A percentile compares a stretch with the other conserved stretches of the same genome.
These are phyloP conservation scores for Fusarium torreyae DNA, from an alignment of 2,329 filamentous ascomycete species.

Conservation along the genomic window DNA sequence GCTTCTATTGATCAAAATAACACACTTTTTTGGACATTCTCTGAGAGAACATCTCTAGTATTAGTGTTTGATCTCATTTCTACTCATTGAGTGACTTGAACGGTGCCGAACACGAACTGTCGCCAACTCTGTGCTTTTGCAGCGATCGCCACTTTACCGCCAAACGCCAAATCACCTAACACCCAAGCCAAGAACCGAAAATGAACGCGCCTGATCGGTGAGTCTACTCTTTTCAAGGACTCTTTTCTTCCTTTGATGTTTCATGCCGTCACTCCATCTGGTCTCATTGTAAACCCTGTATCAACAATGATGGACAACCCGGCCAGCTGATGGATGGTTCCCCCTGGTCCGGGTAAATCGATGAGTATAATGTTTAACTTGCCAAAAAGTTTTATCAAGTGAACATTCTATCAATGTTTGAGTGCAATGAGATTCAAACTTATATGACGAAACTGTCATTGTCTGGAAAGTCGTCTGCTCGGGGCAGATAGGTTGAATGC, in stretches of 20 bases:
- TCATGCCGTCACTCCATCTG: background rate
- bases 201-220: conserved; percentile 73
- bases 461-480: background rate
- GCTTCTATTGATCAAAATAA: conserved; percentile 6
- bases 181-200: conserved; percentile 37
- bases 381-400: background rate
- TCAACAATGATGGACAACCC: background rate
- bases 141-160: conserved; percentile 42
- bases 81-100: background rate
- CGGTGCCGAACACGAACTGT: conserved; percentile 6
- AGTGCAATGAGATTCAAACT: background rate
- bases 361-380: background rate
- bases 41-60: background rate
- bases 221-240: conserved; percentile 46
- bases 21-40: conserved; percentile 14
- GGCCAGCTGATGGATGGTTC: background rate
- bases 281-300: background rate
- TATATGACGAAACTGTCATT: background rate
- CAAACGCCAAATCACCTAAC: conserved; percentile 26
- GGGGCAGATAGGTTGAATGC: background rate
- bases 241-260: background rate
- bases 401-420: background rate
- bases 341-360: background rate
- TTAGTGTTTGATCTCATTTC: background rate
- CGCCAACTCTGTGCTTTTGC: conserved; percentile 18